Base-by-base conservation (phyloP, 306 rosid species). In the Prosopis cineraria region DNA sequence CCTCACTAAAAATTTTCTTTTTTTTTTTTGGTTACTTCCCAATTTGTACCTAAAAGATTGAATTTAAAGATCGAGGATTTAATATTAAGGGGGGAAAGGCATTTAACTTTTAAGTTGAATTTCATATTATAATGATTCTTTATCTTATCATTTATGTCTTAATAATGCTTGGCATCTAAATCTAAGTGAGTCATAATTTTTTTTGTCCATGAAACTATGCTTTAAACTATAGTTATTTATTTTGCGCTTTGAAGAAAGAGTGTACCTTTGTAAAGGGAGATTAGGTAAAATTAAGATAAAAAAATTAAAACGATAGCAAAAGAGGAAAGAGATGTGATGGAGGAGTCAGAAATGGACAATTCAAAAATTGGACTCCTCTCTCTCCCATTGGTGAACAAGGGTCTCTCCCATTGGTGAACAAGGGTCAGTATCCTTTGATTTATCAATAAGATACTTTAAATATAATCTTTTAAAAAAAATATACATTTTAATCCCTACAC, bases 181-280 rank as follows among this genome's bases (percentile, higher is more conserved):
- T 30, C 67, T 30, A 58, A 60, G 67, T 30, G 67, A 30, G 22
- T 30, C 39, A 60, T 60, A 29, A 60, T 60, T 60, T 60, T 60
- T 60, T 60, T 60, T 60, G 39, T 13, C 34, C 19, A 60, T 60
- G 13, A 30, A 27, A 60, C 8, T 24, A 25, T 58, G 62, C 9
- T 58, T 58, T 33, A 25, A 17, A 17, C 20, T 17, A 1, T 17
- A 5, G 22, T 44, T 47, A 6, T 17, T 50, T 50, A 7, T 19
- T 19, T 50, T 50, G 25, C 11, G 3, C 36, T 1, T 58, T 58
- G 36, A 58, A 25, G 65, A 56, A 56, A 56, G 64, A 56, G 34
- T 27, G 33, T 22, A 6, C 19, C 60, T 53, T 22, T 53, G 30
- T 29, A 13, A 4, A 29, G 36, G 37, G 37, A 59, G 3, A 30